Evolutionary conservation across 208 protist species (phyloP), one percentile per base, ranked within the genome.

Genomic region (Naegleria lovaniensis): DNA sequence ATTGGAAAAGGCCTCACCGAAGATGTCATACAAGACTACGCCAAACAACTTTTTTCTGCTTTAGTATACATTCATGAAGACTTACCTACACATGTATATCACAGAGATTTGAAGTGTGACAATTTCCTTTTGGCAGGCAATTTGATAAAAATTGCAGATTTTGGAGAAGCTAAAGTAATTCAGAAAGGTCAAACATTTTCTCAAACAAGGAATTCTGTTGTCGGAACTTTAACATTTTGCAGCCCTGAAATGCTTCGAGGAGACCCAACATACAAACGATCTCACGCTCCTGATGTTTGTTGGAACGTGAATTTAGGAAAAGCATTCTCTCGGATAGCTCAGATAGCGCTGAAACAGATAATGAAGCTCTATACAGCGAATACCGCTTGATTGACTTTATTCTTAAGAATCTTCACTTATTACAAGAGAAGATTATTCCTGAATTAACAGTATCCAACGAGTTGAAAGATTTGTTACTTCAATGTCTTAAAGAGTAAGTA

Each of bases 91-190:
- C 43, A 76, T 36, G 51, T 89, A 39, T 84, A 96, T 11, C 96
- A 96, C 85, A 41, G 95, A 48, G 95, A 96, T 40, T 43, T 97
- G 22, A 96, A 97, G 90, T 95, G 95, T 39, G 93, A 89, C 79
- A 97, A 97, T 90, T 88, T 97, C 16, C 92, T 97, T 5, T 87
- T 97, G n/a, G 96, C 96, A 89, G 93, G 95, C 4, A 94, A 94
- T 89, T 40, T 91, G 16, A 83, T 96, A 19, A 97, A 97, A 90
- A 38, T 92, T 6, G 86, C 91, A 25, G 91, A 92, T 40, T 92
- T 92, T 84, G 91, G 91, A 29, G 16, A 36, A 79, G 67, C 67
- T 1, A 79, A 79, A 29, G 55, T 67, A 3, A 67, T 67, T 29
- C 55, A 67, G 55, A 67, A 67, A 67, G 55, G 55, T 22, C 55